These are phyloP conservation scores for Stereocaulon alpinum DNA, from an alignment of 495 filamentous ascomycete species.

Conservation along the genomic window DNA sequence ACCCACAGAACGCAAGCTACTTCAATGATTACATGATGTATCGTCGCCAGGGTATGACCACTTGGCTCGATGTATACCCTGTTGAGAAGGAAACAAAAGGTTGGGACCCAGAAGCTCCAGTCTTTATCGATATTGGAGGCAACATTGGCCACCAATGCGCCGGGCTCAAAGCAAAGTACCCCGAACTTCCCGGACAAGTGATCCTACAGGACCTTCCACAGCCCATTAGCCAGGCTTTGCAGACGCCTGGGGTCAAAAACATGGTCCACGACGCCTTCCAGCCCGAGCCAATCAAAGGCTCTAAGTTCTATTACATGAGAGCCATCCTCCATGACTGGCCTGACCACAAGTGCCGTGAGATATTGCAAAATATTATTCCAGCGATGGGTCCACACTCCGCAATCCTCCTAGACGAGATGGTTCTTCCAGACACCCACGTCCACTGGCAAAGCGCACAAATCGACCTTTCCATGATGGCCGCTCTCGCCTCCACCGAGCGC, in stretches of 20 bases:
- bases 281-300: conserved; percentile 38
- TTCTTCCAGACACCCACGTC: conserved; percentile 26
- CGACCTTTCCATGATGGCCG: conserved; percentile 13
- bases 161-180: conserved; percentile 34
- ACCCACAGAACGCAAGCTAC: conserved; percentile 28
- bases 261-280: conserved; percentile 42
- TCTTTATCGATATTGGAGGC: conserved; percentile 49
- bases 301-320: conserved; percentile 38
- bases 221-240: conserved; percentile 28
- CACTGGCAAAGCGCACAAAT: conserved; percentile 2
- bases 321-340: conserved; percentile 39
- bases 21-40: conserved; percentile 13
- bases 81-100: conserved; percentile 1
- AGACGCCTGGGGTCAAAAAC: conserved; percentile 36
- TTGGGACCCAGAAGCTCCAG: conserved; percentile 30
- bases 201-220: conserved; percentile 44
- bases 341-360: conserved; percentile 30
- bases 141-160: conserved; percentile 42
- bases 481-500: conserved; percentile 1
- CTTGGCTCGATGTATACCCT: conserved; percentile 5
- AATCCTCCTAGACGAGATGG: conserved; percentile 38
- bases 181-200: conserved; percentile 33
- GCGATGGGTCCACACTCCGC: conserved; percentile 31
- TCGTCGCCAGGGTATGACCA: background rate
- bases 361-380: conserved; percentile 29